These are phyloP conservation scores for Colletotrichum truncatum DNA, from an alignment of 2,329 filamentous ascomycete genomes.

Conservation along the genomic window DNA sequence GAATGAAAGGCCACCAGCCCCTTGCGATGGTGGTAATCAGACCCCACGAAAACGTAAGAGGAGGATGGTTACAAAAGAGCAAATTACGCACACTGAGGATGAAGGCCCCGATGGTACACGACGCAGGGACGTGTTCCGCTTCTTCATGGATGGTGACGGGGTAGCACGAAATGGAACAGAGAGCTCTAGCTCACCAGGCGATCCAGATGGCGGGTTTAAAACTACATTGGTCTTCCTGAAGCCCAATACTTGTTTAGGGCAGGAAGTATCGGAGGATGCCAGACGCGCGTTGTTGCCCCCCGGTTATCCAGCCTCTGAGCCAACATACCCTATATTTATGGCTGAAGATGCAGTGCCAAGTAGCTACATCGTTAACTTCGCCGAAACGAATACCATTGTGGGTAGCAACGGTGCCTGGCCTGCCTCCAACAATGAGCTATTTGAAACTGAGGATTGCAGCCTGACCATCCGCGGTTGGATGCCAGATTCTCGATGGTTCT, in stretches of 20 bases:
- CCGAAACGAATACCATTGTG: conserved; percentile 33
- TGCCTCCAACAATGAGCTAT: conserved; percentile 39
- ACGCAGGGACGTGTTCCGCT: conserved; percentile 22
- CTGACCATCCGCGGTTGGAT: conserved; percentile 55
- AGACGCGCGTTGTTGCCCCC: neutral
- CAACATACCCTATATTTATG: neutral
- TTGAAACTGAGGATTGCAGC: conserved; percentile 47
- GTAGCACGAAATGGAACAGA: neutral
- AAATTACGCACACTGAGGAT: conserved; percentile 19
- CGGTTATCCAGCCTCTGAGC: neutral
- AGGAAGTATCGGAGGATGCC: conserved; percentile 35
- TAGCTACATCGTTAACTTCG: conserved; percentile 16
- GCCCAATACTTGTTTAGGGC: conserved; percentile 50
- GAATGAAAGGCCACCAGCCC: conserved; percentile 11
- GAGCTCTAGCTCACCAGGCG: neutral
- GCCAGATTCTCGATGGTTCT: conserved; percentile 48
- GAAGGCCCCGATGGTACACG: conserved; percentile 13
- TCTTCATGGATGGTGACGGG: conserved; percentile 16
- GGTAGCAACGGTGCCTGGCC: conserved; percentile 44
- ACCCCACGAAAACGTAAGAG: conserved; percentile 22
- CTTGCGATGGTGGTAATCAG: conserved; percentile 1
- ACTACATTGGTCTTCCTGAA: conserved; percentile 43
- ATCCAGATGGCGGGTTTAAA: neutral
- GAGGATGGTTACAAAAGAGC: conserved; percentile 22
- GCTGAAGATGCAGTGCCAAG: neutral